Evolutionary conservation across 441 rosid species (phyloP), one percentile per base, ranked within the genome.

Genomic region (Adansonia gregorii): DNA sequence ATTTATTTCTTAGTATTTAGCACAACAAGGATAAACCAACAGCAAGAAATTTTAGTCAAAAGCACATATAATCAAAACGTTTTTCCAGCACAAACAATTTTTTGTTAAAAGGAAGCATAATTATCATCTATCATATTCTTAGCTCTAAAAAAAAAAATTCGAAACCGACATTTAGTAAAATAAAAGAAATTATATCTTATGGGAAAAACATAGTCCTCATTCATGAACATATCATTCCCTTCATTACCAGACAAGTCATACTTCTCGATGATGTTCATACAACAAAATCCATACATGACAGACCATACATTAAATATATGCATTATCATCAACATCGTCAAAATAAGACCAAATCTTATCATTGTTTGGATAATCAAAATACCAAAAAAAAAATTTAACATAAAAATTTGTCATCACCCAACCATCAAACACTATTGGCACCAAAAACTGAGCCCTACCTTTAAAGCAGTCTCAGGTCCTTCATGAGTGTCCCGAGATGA

Each of bases 401-500:
- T 11, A 10, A 55, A 55, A 55, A 54, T 31, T 31, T 22, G 17
- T 51, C 58, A 60, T 24, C 3, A 66, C 5, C 45, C 0, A 67
- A 59, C 6, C 9, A 63, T 2, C 7, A 8, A n/a, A 35, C 39
- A 49, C 19, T 0, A 64, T 6, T 64, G 17, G 5, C 35, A 75
- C 19, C 31, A 55, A 60, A 60, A 54, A 54, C 5, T 7, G 10
- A 31, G 20, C 17, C 41, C 78, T 35, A 86, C 91, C 87, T 87
- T 87, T 22, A 78, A 81, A 77, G 76, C 63, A 39, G 84, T 70
- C 66, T 75, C 72, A 49, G 78, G 58, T 67, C 80, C 82, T 74
- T 82, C 82, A 41, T 79, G 78, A 43, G 67, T 22, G 48, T 67
- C 83, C 91, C 89, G 87, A 8, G 43, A 83, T 0, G 82, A 68